Base-by-base conservation (phyloP, 2,329 filamentous ascomycete genomes). In the Aspergillus thermomutatus region DNA sequence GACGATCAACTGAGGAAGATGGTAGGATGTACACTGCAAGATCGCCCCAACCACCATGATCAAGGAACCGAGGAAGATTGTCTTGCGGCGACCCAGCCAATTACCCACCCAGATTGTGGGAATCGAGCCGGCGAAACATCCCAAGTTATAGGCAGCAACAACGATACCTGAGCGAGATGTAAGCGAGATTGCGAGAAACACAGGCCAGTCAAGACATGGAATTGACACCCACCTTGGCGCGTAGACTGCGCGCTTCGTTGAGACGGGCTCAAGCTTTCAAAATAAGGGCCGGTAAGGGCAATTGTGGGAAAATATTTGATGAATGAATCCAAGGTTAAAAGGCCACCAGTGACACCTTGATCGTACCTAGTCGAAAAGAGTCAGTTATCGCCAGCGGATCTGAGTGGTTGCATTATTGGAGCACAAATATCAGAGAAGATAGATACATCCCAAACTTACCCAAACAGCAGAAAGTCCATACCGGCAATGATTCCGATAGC, bases 71-170 rank as follows among this genome's bases (percentile, higher is more conserved):
- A 76, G 52, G 63, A 82, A 80, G 57, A 82, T 82, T 4, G 79
- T 79, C 60, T 74, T 75, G 48, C 77, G 75, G 26, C 82, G 77
- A 31, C 82, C 82, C 14, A 83, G 77, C 17, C 72, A 70, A 53
- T 84, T 79, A 49, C 81, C 82, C 21, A 78, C 60, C 69, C 79
- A 80, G 57, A 82, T 82, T 48, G 79, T 81, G 10, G 75, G 66
- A 41, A 82, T 71, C 2, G 80, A 79, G 27, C 80, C 80, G 23
- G 73, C 72, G 64, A 83, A 81, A 66, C 79, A 82, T 21, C 79
- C 79, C n/a, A 80, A 52, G 54, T 79, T 80, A 64, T 79, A 80
- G 8, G 72, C 69, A 25, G 77, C 75, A 19, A 75, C 72, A 1
- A 72, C 70, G 47, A 75, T 75, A 59, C 74, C 73, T 76, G 19